A percentile compares a stretch with the other conserved stretches of the same genome.
Conservation (phyloP, 2,329 filamentous ascomycete genomes). For the Pochonia chlamydosporia region DNA sequence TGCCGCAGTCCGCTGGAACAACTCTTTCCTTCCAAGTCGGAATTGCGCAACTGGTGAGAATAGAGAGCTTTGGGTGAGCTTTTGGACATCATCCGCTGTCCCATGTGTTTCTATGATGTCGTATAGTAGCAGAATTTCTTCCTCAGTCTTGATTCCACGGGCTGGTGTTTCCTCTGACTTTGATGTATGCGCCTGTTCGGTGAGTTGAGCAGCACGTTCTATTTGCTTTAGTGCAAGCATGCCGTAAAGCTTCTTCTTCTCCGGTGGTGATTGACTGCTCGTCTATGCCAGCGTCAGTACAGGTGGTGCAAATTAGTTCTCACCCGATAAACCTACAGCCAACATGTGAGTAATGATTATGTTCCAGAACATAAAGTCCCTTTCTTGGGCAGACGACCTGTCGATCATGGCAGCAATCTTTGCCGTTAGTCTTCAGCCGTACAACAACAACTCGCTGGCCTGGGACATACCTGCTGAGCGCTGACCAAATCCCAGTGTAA, state of each 20-base stretch:
- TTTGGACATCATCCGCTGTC: conserved; percentile 33
- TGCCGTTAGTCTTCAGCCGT: not conserved
- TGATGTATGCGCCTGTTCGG: conserved; percentile 28
- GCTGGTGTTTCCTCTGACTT: conserved; percentile 14
- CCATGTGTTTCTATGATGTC: conserved; percentile 39
- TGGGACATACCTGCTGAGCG: conserved; percentile 46
- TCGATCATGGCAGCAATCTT: conserved; percentile 51
- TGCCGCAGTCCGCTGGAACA: conserved; percentile 35
- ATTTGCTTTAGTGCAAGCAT: conserved; percentile 46
- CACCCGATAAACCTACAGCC: conserved; percentile 33
- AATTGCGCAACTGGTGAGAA: conserved; percentile 40
- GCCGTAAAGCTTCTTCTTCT: conserved; percentile 46
- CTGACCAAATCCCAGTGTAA: conserved; percentile 50
- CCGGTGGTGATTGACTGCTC: conserved; percentile 38
- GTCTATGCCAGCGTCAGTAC: conserved; percentile 25
- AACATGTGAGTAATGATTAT: conserved; percentile 48
- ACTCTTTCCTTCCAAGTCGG: conserved; percentile 39
- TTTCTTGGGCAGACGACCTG: conserved; percentile 42
- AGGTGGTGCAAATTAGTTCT: not conserved
- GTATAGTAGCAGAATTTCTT: conserved; percentile 46
- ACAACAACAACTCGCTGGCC: not conserved
- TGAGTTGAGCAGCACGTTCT: conserved; percentile 40
- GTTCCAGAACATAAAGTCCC: conserved; percentile 47
- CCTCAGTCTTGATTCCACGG: conserved; percentile 36
- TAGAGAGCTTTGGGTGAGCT: conserved; percentile 30